Conservation (phyloP, 2,329 filamentous ascomycete species). For the Penicillium sp. region DNA sequence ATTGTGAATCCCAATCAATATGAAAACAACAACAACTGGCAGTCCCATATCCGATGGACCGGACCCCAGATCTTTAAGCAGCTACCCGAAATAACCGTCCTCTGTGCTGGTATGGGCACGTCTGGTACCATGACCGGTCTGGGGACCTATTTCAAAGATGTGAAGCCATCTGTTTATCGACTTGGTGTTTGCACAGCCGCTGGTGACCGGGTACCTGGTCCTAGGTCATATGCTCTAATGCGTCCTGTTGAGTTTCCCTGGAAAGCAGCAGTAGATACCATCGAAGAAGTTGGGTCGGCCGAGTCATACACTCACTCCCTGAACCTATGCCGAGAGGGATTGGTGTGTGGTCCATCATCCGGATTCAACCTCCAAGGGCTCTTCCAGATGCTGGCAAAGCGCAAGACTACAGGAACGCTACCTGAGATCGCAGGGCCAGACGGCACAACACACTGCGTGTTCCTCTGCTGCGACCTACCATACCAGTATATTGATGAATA, state of each 20-base stretch:
- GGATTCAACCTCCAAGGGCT: constrained; percentile 59
- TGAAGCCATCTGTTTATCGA: constrained; percentile 44
- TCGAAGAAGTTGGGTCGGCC: constrained; percentile 57
- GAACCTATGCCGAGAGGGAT: constrained; percentile 56
- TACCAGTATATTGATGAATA: constrained; percentile 64
- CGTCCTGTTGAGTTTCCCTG: constrained; percentile 59
- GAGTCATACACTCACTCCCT: constrained; percentile 57
- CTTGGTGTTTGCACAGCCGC: constrained; percentile 56
- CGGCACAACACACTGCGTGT: constrained; percentile 55
- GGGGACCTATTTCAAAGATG: constrained; percentile 51
- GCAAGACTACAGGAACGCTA: constrained; percentile 49
- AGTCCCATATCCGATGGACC: constrained; percentile 58
- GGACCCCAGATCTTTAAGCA: constrained; percentile 59
- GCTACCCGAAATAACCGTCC: constrained; percentile 56
- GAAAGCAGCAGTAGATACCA: constrained; percentile 55
- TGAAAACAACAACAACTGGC: constrained; percentile 50
- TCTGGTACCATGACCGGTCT: constrained; percentile 54
- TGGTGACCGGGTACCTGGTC: constrained; percentile 60
- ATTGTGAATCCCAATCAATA: constrained; percentile 59
- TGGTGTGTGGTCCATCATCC: constrained; percentile 62
- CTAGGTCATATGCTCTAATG: constrained; percentile 54
- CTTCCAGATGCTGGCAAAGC: constrained; percentile 52
- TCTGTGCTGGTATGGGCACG: constrained; percentile 60
- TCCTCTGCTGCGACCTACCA: constrained; percentile 63
- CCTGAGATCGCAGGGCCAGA: constrained; percentile 46